These are phyloP conservation scores for Emericellopsis atlantica DNA, from an alignment of 2,329 filamentous ascomycete species.

Conservation along the genomic window DNA sequence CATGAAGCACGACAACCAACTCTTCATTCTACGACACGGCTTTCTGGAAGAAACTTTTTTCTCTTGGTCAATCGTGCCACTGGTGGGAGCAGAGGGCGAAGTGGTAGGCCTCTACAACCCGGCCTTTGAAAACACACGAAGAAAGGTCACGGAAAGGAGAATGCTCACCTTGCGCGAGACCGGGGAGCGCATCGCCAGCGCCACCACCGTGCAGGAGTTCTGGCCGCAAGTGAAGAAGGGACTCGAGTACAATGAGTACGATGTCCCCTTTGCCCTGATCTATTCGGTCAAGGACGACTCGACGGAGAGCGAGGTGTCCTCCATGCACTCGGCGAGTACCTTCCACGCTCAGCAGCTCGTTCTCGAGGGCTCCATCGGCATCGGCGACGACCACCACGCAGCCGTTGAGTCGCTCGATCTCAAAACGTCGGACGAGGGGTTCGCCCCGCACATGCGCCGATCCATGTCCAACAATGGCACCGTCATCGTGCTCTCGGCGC, in stretches of 20 bases:
- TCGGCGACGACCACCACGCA: slow-evolving; percentile 49
- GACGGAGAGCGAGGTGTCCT: slow-evolving; percentile 57
- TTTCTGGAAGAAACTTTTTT: slow-evolving; percentile 73
- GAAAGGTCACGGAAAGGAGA: slow-evolving; percentile 65
- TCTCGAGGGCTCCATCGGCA: slow-evolving; percentile 62
- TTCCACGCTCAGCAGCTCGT: slow-evolving; percentile 49
- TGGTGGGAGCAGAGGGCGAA: slow-evolving; percentile 61
- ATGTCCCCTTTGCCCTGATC: slow-evolving; percentile 64
- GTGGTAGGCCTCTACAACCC: slow-evolving; percentile 72
- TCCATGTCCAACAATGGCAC: slow-evolving; percentile 54
- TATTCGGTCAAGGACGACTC: slow-evolving; percentile 62
- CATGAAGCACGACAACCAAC: slow-evolving; percentile 72
- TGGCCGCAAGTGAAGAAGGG: slow-evolving; percentile 60
- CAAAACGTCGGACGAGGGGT: slow-evolving; percentile 55
- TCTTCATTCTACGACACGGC: slow-evolving; percentile 58
- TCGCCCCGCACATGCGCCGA: slow-evolving; percentile 64
- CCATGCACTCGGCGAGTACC: slow-evolving; percentile 52
- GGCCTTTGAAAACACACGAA: slow-evolving; percentile 67
- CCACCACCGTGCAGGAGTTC: slow-evolving; percentile 60
- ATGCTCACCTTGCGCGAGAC: slow-evolving; percentile 72
- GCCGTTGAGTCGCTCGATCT: slow-evolving; percentile 55
- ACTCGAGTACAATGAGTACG: slow-evolving; percentile 60
- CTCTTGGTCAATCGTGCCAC: slow-evolving; percentile 69
- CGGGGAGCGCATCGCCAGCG: slow-evolving; percentile 60
- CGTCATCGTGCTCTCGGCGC: slow-evolving; percentile 56